These are phyloP conservation scores for Saturnispora bothae DNA, from an alignment of 805 yeast genomes.

Conservation along the genomic window DNA sequence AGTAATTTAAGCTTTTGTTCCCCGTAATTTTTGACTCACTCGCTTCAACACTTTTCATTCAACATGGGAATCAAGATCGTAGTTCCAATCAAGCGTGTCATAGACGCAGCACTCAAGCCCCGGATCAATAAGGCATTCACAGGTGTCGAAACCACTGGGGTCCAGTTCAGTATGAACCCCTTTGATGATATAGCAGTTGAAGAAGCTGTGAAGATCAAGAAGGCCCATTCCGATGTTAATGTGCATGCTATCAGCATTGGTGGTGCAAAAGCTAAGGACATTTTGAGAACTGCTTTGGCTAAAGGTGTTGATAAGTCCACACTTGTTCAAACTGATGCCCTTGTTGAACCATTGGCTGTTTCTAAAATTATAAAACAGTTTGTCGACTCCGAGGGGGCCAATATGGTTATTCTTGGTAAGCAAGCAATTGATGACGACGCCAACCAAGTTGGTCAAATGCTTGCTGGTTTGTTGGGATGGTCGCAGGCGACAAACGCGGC, in stretches of 20 bases:
- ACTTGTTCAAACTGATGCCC: slow-evolving; percentile 57
- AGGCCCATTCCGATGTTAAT: slow-evolving; percentile 52
- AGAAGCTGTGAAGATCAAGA: slow-evolving; percentile 77
- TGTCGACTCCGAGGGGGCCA: slow-evolving; percentile 59
- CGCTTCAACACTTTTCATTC: too few relatives aligned
- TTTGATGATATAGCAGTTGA: slow-evolving; percentile 96
- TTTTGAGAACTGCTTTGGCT: slow-evolving; percentile 81
- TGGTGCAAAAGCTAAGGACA: slow-evolving; percentile 75
- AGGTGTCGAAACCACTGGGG: slow-evolving; percentile 81
- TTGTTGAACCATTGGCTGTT: slow-evolving; percentile 76
- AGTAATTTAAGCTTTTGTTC: too few relatives aligned
- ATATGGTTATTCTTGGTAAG: slow-evolving; percentile 83
- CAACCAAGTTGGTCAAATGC: slow-evolving; percentile 93
- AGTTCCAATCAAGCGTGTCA: slow-evolving; percentile 91
- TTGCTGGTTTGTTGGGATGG: slow-evolving; percentile 90
- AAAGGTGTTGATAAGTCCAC: slow-evolving; percentile 89
- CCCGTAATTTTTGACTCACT: too few relatives aligned
- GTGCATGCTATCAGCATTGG: slow-evolving; percentile 93
- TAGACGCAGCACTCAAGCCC: slow-evolving; percentile 90
- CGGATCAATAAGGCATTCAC: slow-evolving; percentile 78
- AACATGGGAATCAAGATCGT: slow-evolving; percentile 46
- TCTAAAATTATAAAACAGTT: slow-evolving; percentile 75
- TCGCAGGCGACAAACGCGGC: slow-evolving; percentile 96
- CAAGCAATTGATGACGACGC: slow-evolving; percentile 95
- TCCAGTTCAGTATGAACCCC: slow-evolving; percentile 89